Percentiles rank a stretch among this genome's conserved stretches.
These are phyloP conservation scores for Mortierella sp. DNA, from an alignment of 371 early-diverging fungal genomes.

Conservation along the genomic window DNA sequence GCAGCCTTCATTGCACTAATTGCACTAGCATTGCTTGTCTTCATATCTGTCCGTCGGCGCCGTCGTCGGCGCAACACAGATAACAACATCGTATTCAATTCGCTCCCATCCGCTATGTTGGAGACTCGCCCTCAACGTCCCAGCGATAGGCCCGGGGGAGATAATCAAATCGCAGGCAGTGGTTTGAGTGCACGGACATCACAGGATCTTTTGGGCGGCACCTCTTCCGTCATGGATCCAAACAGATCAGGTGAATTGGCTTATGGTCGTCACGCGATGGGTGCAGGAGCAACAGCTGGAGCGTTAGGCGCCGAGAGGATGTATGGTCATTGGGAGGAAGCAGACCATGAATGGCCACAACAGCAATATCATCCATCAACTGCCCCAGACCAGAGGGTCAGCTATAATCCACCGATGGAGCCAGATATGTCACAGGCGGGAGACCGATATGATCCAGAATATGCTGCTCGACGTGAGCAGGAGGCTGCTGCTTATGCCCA, in stretches of 20 bases:
- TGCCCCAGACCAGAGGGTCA: background rate
- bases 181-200: background rate
- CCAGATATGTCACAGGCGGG: background rate
- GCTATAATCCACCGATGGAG: constrained; percentile 14
- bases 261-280: background rate
- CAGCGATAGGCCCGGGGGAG: constrained; percentile 2
- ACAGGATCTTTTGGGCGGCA: constrained; percentile 1
- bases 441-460: constrained; percentile 6
- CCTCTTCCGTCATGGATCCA: background rate
- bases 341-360: background rate
- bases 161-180: background rate
- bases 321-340: constrained; percentile 8
- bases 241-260: background rate
- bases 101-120: constrained; percentile 3
- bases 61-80: background rate
- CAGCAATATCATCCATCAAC: background rate
- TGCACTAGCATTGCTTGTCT: background rate
- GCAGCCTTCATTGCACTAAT: background rate
- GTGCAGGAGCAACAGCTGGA: constrained; percentile 2
- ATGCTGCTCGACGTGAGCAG: constrained; percentile 2
- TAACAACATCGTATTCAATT: background rate
- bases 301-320: too few species aligned
- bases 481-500: constrained; percentile 1
- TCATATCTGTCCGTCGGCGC: background rate
- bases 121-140: constrained; percentile 4